A percentile compares a stretch with the other conserved stretches of the same genome.
These are phyloP conservation scores for Coniochaeta sp. DNA, from an alignment of 2,329 filamentous ascomycete species.

Conservation along the genomic window DNA sequence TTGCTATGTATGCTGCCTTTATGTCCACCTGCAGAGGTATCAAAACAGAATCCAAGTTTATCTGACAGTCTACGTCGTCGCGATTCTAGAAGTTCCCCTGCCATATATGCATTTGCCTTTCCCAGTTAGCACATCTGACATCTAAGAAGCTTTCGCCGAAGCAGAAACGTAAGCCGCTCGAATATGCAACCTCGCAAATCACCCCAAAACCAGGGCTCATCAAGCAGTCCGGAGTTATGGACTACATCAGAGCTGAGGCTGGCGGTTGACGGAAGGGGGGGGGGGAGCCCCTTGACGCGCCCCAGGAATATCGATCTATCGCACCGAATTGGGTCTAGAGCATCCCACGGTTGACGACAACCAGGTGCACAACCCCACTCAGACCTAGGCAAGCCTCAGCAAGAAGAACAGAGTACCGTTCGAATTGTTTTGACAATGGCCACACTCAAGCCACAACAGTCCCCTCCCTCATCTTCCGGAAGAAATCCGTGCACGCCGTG, in stretches of 20 bases:
- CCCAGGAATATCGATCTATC: no score
- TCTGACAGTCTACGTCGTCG: no score
- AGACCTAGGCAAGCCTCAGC: no score
- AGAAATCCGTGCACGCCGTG: constrained; percentile 88
- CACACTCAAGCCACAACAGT: neutral
- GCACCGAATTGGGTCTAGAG: no score
- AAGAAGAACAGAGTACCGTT: no score
- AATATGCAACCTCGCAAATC: neutral
- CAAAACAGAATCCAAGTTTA: neutral
- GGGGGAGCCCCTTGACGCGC: neutral
- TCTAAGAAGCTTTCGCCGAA: neutral
- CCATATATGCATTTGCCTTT: neutral
- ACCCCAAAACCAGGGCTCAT: neutral
- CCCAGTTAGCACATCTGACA: neutral
- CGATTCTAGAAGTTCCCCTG: neutral
- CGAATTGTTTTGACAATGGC: no score
- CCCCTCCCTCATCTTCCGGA: constrained; percentile 52
- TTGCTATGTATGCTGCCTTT: neutral
- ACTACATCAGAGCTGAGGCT: no score
- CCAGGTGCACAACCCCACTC: no score
- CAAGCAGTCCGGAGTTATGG: neutral
- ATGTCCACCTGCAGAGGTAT: neutral
- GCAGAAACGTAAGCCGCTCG: neutral
- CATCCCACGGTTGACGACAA: no score
- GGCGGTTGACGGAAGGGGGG: neutral